These are phyloP conservation scores for Calonectria honghensis DNA, from an alignment of 2,329 filamentous ascomycete species.

Conservation along the genomic window DNA sequence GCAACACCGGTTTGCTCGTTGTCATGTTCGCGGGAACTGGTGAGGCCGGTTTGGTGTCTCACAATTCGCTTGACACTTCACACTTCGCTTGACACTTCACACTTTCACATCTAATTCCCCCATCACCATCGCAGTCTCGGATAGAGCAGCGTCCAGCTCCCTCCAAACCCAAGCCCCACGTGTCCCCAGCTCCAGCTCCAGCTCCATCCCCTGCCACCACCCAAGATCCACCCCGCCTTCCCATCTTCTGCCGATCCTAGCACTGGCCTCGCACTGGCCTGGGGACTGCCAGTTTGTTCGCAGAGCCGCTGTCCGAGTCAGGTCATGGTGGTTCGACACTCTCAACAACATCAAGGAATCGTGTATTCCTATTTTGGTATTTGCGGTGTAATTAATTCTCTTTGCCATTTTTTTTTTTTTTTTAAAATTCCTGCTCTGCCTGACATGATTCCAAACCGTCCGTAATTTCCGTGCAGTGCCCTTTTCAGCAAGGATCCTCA, in stretches of 20 bases:
- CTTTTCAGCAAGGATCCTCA: constrained; percentile 18
- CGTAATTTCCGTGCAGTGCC: neutral
- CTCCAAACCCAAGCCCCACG: constrained; percentile 12
- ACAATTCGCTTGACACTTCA: neutral
- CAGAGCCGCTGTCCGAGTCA: constrained; percentile 46
- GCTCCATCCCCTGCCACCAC: neutral
- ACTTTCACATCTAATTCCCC: neutral
- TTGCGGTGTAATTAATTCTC: neutral
- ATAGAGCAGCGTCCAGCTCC: neutral
- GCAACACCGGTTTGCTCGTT: neutral
- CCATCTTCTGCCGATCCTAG: constrained; percentile 36
- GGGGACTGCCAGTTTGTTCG: constrained; percentile 13
- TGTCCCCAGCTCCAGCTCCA: constrained; percentile 3
- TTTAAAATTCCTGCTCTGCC: constrained; percentile 1
- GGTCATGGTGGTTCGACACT: constrained; percentile 54
- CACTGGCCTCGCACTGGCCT: neutral
- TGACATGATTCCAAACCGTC: constrained; percentile 23
- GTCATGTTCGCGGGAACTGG: neutral
- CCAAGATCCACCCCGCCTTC: constrained; percentile 42
- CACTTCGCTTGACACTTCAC: neutral
- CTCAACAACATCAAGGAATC: constrained; percentile 36
- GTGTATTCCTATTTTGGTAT: neutral
- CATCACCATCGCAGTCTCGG: neutral
- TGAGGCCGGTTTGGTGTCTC: neutral
- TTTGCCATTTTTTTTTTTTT: neutral